Base-by-base conservation (phyloP, 2,329 filamentous ascomycete genomes). In the Aspergillus sp. region DNA sequence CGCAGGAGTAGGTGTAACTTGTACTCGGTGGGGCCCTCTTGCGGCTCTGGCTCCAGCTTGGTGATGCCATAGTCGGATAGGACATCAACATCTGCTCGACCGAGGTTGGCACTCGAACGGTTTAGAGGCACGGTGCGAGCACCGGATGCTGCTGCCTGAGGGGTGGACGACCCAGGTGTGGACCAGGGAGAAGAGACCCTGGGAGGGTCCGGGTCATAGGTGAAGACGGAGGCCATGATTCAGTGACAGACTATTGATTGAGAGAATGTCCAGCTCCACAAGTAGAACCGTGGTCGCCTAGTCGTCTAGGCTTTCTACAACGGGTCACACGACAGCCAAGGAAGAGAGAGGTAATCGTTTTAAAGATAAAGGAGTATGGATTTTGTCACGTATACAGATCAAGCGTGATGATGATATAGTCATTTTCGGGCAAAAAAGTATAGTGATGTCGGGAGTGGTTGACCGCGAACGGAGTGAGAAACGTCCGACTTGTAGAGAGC, bases 11-110 rank as follows among this genome's bases (percentile, higher is more conserved):
- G 78, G 73, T 97, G 94, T 41, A 99, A 76, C 71, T 99, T 99
- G 75, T 99, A 99, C 73, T 99, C 94, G 0, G 90, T 95, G 16
- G 94, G 91, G 0, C 94, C 94, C 57, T 95, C 87, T 67, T 97
- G 92, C 5, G 93, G 93, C 70, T 99, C 94, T 11, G 93, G 87
- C 57, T 92, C 87, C 14, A 99, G 76, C 64, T 87, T 90, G 42
- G 85, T 87, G 43, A 94, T 82, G 1, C 81, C 82, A 67, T 84
- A 86, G 50, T 87, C 82, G 46, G 72, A 65, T 61, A 73, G 59
- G 56, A 71, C 62, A 60, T 73, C 61, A 52, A 72, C 60, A 54
- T 71, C 68, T 49, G 66, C 71, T 46, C 67, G 73, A 50, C 69
- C 71, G 24, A 73, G 59, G 38, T 77, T 76, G 36, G 65, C 57